Evolutionary conservation across 2,329 filamentous ascomycete species (phyloP).

Genomic region (Apiospora rasikravindrae): DNA sequence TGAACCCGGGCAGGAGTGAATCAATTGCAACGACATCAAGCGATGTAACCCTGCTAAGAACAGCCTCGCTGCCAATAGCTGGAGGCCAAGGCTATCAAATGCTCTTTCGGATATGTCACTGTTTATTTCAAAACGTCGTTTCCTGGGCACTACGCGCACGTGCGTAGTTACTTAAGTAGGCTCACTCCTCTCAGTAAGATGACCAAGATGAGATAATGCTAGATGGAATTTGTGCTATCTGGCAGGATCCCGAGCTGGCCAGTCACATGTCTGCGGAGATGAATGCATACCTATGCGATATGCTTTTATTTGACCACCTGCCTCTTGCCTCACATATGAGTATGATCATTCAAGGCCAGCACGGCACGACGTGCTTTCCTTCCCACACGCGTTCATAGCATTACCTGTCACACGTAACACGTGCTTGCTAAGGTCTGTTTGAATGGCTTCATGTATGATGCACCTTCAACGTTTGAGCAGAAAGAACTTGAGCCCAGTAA

Average conservation of each 20-base stretch:
- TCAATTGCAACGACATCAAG: neutral
- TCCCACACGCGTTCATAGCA: too few relatives aligned
- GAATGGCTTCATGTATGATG: too few relatives aligned
- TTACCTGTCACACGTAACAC: too few relatives aligned
- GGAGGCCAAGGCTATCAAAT: neutral
- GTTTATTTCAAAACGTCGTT: neutral
- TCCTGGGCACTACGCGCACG: neutral
- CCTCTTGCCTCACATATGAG: neutral
- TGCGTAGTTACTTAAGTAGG: neutral
- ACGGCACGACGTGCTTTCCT: neutral
- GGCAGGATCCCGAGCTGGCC: neutral
- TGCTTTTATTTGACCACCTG: neutral
- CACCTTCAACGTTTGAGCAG: too few relatives aligned
- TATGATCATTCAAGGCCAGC: neutral
- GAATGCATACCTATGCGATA: too few relatives aligned
- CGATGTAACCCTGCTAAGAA: neutral
- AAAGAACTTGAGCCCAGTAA: too few relatives aligned
- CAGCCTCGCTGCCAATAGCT: neutral
- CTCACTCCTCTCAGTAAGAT: neutral
- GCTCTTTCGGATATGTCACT: neutral
- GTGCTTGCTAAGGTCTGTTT: too few relatives aligned
- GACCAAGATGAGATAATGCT: neutral
- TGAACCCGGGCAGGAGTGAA: neutral
- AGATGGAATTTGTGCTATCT: neutral
- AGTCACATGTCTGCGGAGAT: neutral